Base-by-base conservation (phyloP, 2,329 filamentous ascomycete species). In the Sclerotinia spermophila region DNA sequence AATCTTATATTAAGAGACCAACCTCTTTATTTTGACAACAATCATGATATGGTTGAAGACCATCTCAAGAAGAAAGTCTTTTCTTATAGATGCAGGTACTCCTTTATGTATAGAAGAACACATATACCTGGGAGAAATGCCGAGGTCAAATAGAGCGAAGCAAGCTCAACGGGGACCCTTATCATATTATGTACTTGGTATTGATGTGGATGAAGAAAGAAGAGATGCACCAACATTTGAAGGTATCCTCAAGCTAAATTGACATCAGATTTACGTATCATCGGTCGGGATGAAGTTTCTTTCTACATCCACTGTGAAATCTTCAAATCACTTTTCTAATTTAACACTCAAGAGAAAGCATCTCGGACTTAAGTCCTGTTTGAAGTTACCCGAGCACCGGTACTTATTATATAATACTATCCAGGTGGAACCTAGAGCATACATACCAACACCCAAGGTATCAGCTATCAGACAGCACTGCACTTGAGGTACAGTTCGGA, bases 1-100 rank as follows among this genome's bases (percentile, higher is more conserved):
- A n/a, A 62, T 55, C 35, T 56, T 69, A 64, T 69, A 64, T 69
- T 56, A 65, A 35, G 45, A 65, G 67, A 56, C 67, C 67, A 69
- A 55, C 67, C 67, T 69, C 67, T 65, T 55, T 56, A 56, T 69
- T 65, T 69, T 38, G 40, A 69, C 38, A 38, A 64, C 67, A 27
- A 33, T 30, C 19, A 33, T 13, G n/a, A 27, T 11, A 40, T 30
- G n/a, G 24, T 8, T 30, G 15, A 42, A 35, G 55, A 10, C 5
- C 2, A 58, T 35, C 55, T 38, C 21, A 7, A 1, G 35, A 60
- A 27, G 56, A 38, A 44, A 64, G 42, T 33, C 8, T 38, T 3
- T 27, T 19, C 5, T 59, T 10, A 15, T 8, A 33, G 19, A 11
- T 45, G 19, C 27, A 24, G n/a, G 3, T 8, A 27, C 59, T 24